phyloP scores from a whole-genome alignment of 2,329 filamentous ascomycete species.

The Colletotrichum sp. region DNA sequence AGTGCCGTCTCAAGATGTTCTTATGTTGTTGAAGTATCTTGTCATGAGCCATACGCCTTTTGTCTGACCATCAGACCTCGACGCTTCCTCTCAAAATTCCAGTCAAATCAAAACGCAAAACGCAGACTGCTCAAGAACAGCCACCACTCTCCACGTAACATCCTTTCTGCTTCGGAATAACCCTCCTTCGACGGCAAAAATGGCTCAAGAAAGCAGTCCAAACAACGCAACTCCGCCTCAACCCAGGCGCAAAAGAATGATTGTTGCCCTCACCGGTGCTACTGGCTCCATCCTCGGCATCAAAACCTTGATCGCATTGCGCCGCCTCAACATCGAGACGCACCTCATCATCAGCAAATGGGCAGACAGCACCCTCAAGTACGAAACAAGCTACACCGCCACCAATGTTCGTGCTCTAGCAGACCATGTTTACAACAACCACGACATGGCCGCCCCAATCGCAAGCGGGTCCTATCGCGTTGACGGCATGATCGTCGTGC shows the following conservation, averaged over 20 bases:
- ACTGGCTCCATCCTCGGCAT: constrained; percentile 50
- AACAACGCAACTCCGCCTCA: neutral
- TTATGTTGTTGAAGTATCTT: neutral
- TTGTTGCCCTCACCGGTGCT: constrained; percentile 55
- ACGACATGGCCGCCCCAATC: constrained; percentile 49
- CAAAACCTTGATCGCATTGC: constrained; percentile 42
- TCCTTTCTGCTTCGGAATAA: neutral
- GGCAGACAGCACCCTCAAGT: constrained; percentile 51
- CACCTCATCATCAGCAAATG: constrained; percentile 53
- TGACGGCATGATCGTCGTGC: constrained; percentile 53
- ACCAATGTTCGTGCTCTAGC: neutral
- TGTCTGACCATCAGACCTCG: neutral
- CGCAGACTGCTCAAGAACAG: neutral
- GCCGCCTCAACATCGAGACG: constrained; percentile 47
- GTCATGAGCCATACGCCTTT: neutral
- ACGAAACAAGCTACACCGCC: constrained; percentile 31
- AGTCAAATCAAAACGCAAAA: neutral
- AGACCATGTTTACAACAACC: constrained; percentile 26
- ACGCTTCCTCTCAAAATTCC: neutral
- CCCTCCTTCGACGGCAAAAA: neutral
- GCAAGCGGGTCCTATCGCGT: constrained; percentile 47
- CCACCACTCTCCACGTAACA: neutral
- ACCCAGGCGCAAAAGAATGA: neutral
- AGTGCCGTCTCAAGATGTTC: neutral
- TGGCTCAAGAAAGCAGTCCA: neutral